phyloP scores from a whole-genome alignment of 2,329 filamentous ascomycete species.

The Penicillium sp. region DNA sequence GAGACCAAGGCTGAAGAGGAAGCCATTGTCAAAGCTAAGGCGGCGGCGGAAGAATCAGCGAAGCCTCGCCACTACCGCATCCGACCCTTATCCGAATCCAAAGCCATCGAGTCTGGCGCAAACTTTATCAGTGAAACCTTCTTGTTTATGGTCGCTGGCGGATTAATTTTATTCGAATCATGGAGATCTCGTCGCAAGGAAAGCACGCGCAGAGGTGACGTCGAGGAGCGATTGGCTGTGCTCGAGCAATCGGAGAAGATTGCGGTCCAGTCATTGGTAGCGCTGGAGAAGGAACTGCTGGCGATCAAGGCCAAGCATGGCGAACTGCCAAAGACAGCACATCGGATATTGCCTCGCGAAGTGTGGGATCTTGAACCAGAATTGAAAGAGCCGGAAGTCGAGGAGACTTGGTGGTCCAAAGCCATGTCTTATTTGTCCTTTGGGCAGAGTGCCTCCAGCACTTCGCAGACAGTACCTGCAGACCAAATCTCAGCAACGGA shows the following conservation, averaged over 20 bases:
- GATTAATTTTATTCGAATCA: constrained; percentile 59
- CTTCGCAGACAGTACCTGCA: constrained; percentile 6
- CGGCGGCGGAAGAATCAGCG: constrained; percentile 44
- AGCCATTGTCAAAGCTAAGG: constrained; percentile 43
- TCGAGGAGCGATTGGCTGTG: constrained; percentile 56
- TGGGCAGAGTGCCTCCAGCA: constrained; percentile 15
- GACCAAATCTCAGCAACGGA: neutral
- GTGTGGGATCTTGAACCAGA: constrained; percentile 36
- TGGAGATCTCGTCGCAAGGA: constrained; percentile 60
- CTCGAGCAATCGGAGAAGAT: constrained; percentile 51
- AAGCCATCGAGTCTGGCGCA: constrained; percentile 64
- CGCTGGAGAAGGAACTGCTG: constrained; percentile 46
- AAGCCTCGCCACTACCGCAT: constrained; percentile 53
- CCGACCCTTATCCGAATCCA: constrained; percentile 60
- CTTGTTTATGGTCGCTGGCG: constrained; percentile 60
- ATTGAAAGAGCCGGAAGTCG: constrained; percentile 1
- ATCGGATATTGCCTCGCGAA: constrained; percentile 39
- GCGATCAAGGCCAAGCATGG: constrained; percentile 38
- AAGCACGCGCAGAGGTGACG: constrained; percentile 55
- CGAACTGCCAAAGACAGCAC: constrained; percentile 24
- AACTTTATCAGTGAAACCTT: constrained; percentile 66
- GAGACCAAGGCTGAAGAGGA: constrained; percentile 55
- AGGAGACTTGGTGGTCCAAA: constrained; percentile 32
- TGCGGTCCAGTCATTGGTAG: constrained; percentile 38
- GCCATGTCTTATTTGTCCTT: constrained; percentile 34